Conservation (phyloP, 257 asterid genomes). For the Nicotiana obtusifolia region DNA sequence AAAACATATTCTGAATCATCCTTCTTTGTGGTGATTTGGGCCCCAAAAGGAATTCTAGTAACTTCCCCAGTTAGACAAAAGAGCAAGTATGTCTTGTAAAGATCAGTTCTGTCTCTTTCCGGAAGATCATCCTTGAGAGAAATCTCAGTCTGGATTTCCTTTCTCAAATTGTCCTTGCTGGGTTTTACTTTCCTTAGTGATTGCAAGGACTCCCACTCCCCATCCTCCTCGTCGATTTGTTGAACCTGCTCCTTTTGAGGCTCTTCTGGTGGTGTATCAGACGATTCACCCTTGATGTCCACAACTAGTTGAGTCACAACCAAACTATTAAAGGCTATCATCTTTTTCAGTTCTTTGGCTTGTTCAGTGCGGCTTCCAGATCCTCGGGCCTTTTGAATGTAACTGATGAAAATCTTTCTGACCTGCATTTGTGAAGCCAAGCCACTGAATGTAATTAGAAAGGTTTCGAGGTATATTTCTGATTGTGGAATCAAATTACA, state of each 20-base stretch:
- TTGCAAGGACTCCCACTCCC: conserved; percentile 81
- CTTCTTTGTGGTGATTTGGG: conserved; percentile 62
- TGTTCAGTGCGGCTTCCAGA: conserved; percentile 70
- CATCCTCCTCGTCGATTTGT: conserved; percentile 41
- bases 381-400: conserved; percentile 74
- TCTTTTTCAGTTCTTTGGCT: conserved; percentile 74
- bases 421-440: conserved; percentile 48
- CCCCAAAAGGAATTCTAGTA: conserved; percentile 71
- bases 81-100: conserved; percentile 80
- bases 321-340: conserved; percentile 78
- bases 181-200: conserved; percentile 68
- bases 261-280: conserved; percentile 45
- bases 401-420: conserved; percentile 65
- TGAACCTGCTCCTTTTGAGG: conserved; percentile 28
- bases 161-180: conserved; percentile 36
- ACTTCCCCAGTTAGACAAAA: conserved; percentile 89
- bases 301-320: conserved; percentile 74
- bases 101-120: conserved; percentile 75
- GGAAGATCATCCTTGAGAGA: conserved; percentile 84
- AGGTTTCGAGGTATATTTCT: not conserved
- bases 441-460: conserved; percentile 3
- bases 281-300: conserved; percentile 85
- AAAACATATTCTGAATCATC: conserved; percentile 76
- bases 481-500: not conserved
- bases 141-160: conserved; percentile 69